These are phyloP conservation scores for Serpula lacrymans DNA, from an alignment of 768 basidiomycete species.

Conservation along the genomic window DNA sequence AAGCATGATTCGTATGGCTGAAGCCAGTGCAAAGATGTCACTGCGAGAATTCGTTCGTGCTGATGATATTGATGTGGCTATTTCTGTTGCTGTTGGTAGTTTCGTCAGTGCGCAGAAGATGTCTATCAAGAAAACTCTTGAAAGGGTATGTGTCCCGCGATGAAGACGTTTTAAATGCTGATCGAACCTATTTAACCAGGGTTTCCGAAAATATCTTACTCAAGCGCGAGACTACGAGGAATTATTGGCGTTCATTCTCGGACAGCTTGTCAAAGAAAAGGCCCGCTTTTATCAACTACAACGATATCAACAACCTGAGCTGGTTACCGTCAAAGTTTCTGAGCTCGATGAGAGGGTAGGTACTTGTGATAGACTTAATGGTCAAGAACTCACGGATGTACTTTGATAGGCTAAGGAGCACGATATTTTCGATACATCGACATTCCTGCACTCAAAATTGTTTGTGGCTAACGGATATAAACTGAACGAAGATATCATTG, in stretches of 20 bases:
- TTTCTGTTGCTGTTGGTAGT: conserved; percentile 91
- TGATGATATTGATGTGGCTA: conserved; percentile 96
- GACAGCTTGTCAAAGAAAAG: conserved; percentile 90
- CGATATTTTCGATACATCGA: conserved; percentile 87
- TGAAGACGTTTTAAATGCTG: conserved; percentile 5
- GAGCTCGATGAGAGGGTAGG: conserved; percentile 88
- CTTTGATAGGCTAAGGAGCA: conserved; percentile 82
- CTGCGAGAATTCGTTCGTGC: conserved; percentile 92
- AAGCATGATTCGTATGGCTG: conserved; percentile 99
- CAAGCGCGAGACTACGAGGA: conserved; percentile 97
- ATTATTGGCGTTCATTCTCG: conserved; percentile 89
- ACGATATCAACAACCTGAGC: conserved; percentile 71
- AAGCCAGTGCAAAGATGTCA: conserved; percentile 98
- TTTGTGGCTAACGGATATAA: conserved; percentile 90
- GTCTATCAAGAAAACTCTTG: conserved; percentile 96
- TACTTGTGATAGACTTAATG: conserved; percentile 6
- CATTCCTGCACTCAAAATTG: conserved; percentile 82
- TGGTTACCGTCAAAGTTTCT: conserved; percentile 68
- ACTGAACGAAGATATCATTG: conserved; percentile 58
- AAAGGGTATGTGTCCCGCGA: conserved; percentile 54
- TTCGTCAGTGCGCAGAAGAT: conserved; percentile 98
- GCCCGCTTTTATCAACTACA: conserved; percentile 81
- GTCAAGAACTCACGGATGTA: conserved; percentile 10
- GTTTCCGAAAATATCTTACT: conserved; percentile 96
- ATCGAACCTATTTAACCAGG: conserved; percentile 40